Percentiles rank a stretch among this genome's conserved stretches.
Evolutionary conservation across 805 yeast genomes (phyloP).

Genomic region (Jamesozyma rosinii): DNA sequence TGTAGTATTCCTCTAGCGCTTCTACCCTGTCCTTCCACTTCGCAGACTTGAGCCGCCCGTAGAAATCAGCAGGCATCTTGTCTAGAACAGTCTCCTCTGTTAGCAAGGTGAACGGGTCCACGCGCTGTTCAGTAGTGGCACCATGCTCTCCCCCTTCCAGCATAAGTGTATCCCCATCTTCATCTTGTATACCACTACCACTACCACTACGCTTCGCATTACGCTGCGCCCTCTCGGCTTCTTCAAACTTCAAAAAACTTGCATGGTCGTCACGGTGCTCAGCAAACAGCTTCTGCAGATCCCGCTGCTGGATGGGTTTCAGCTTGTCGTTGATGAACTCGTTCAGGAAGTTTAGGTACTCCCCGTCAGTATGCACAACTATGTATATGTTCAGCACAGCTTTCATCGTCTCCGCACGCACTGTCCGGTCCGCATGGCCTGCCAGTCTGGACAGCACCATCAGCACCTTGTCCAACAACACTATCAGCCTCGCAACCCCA

Average conservation of each 20-base stretch:
- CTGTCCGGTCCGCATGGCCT: slow-evolving; percentile 78
- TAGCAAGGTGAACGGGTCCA: slow-evolving; percentile 64
- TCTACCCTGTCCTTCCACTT: slow-evolving; percentile 94
- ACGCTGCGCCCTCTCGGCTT: slow-evolving; percentile 6
- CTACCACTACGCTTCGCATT: not conserved
- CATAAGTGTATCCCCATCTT: slow-evolving; percentile 34
- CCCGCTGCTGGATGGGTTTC: slow-evolving; percentile 89
- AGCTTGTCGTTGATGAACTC: slow-evolving; percentile 54
- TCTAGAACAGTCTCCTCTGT: slow-evolving; percentile 61
- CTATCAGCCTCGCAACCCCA: slow-evolving; percentile 6
- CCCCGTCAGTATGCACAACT: slow-evolving; percentile 51
- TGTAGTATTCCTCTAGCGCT: slow-evolving; percentile 53
- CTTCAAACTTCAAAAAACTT: slow-evolving; percentile 7
- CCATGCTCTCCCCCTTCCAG: slow-evolving; percentile 4
- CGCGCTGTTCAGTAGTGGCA: not conserved
- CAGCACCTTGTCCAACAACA: slow-evolving; percentile 28
- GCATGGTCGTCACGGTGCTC: slow-evolving; percentile 30
- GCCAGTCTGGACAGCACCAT: slow-evolving; percentile 65
- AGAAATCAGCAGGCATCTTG: slow-evolving; percentile 57
- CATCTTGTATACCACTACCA: slow-evolving; percentile 17
- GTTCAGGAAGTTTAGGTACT: slow-evolving; percentile 38
- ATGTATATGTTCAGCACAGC: slow-evolving; percentile 56
- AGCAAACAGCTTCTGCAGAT: slow-evolving; percentile 60
- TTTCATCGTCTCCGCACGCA: slow-evolving; percentile 66
- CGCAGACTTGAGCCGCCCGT: slow-evolving; percentile 44